phyloP scores from a whole-genome alignment of 2,329 filamentous ascomycete genomes.

The Elsinoe fawcettii region DNA sequence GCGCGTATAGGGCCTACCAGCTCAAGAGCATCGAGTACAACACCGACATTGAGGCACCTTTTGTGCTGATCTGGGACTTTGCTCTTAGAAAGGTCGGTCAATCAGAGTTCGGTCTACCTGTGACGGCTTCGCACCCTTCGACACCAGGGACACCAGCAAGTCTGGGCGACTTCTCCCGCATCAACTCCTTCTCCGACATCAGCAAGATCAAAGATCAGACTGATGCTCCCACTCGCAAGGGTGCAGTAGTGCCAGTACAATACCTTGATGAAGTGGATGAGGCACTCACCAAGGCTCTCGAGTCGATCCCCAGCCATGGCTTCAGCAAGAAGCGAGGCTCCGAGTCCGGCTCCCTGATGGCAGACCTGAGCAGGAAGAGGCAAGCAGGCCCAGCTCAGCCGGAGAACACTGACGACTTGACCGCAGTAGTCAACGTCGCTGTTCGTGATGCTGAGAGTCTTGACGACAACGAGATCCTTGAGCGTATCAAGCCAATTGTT shows the following conservation, averaged over 20 bases:
- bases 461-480: conserved; percentile 72
- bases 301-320: conserved; percentile 58
- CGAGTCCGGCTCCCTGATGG: conserved; percentile 50
- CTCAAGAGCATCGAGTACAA: conserved; percentile 85
- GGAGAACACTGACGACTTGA: conserved; percentile 66
- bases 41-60: conserved; percentile 66
- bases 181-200: conserved; percentile 95
- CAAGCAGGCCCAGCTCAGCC: conserved; percentile 18
- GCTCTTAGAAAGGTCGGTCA: conserved; percentile 86
- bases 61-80: conserved; percentile 90
- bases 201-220: conserved; percentile 69
- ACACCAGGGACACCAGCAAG: conserved; percentile 53
- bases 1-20: conserved; percentile 92
- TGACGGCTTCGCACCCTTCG: conserved; percentile 73
- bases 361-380: conserved; percentile 68
- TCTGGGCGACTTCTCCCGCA: conserved; percentile 64
- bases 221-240: conserved; percentile 71
- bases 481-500: conserved; percentile 67
- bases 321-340: conserved; percentile 43
- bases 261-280: conserved; percentile 95
- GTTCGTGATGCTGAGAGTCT: conserved; percentile 78
- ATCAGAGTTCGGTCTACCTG: conserved; percentile 76
- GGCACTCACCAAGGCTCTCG: conserved; percentile 71
- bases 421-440: conserved; percentile 86
- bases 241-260: conserved; percentile 86